Base-by-base conservation (phyloP, 805 yeast genomes). In the Lipomyces sp. region DNA sequence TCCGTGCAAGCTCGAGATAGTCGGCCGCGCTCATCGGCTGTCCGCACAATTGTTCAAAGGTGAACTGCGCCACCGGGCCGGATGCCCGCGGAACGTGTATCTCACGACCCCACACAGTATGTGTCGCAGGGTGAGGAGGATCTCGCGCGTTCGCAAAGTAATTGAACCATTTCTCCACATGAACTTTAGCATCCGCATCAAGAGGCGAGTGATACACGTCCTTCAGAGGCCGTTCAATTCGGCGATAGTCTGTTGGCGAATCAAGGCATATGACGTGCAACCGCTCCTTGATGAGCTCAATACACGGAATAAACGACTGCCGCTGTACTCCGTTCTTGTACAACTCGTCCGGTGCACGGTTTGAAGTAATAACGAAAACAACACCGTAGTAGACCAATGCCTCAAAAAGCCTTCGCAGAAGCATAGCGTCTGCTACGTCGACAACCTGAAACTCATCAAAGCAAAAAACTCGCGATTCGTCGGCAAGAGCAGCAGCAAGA, bases 401-500 rank as follows among this genome's bases (percentile, higher is more conserved):
- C 40, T 84, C 78, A 49, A 90, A 69, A 35, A 90, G 71, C 44
- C 96, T 74, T 57, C 98, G 79, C 38, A 93, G 74, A 31, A 93
- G 74, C 98, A 93, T 93, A 1, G 98, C 98, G 68, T 93, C 98
- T 0, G 98, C 98, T 28, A 93, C 97, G 67, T 93, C 98, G 0
- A 96, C 88, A 38, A 93, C 98, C 69, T 93, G 98, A 65, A 93
- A 91, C 70, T 93, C 98, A 70, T 93, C 98, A 66, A 93, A 87
- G 68, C 98, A 93, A 53, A 93, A 68, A 0, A 93, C 81, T 1
- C 91, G 83, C 3, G 93, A 76, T 43, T 76, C 73, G 56, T 77
- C 77, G 1, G 97, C 86, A 49, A 93, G 79, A 62, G 87, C 95
- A 53, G 83, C 81, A 0, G 97, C 96, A 32, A 89, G 70, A 31